A percentile compares a stretch with the other conserved stretches of the same genome.
Evolutionary conservation across 768 basidiomycete species (phyloP).

Genomic region (Mycena capillaripes): DNA sequence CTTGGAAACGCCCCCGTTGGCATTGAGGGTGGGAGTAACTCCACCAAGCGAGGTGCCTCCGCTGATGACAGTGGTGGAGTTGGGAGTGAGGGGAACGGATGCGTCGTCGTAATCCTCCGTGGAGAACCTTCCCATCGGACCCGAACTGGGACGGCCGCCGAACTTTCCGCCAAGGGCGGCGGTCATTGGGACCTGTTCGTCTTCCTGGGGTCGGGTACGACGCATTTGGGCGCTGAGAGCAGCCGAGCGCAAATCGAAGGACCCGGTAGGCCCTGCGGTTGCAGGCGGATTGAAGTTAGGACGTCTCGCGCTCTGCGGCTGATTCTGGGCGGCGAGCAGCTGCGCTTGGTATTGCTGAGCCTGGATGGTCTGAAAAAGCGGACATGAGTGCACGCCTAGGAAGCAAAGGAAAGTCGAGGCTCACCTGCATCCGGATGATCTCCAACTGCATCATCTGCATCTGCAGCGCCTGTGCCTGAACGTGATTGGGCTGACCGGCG

Average conservation of each 20-base stretch:
- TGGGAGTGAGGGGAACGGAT: conserved; percentile 67
- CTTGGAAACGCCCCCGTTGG: conserved; percentile 62
- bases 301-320: conserved; percentile 57
- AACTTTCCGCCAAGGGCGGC: conserved; percentile 84
- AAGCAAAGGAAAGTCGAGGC: conserved; percentile 35
- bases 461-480: conserved; percentile 78
- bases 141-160: conserved; percentile 72
- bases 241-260: conserved; percentile 75
- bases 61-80: conserved; percentile 76
- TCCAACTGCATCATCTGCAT: conserved; percentile 91
- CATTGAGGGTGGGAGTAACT: conserved; percentile 54
- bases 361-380: conserved; percentile 62
- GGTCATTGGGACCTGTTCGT: conserved; percentile 84
- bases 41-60: conserved; percentile 79
- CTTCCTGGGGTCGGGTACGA: conserved; percentile 66
- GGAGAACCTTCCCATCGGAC: conserved; percentile 48
- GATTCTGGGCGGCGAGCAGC: conserved; percentile 38
- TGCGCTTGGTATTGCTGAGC: conserved; percentile 56
- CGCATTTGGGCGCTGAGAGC: conserved; percentile 71
- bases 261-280: conserved; percentile 76
- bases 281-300: conserved; percentile 69
- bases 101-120: conserved; percentile 61
- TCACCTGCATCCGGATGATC: conserved; percentile 84
- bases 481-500: conserved; percentile 62
- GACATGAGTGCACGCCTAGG: neutral